Base-by-base conservation (phyloP, 306 rosid genomes). In the Cucurbita ficifolia region DNA sequence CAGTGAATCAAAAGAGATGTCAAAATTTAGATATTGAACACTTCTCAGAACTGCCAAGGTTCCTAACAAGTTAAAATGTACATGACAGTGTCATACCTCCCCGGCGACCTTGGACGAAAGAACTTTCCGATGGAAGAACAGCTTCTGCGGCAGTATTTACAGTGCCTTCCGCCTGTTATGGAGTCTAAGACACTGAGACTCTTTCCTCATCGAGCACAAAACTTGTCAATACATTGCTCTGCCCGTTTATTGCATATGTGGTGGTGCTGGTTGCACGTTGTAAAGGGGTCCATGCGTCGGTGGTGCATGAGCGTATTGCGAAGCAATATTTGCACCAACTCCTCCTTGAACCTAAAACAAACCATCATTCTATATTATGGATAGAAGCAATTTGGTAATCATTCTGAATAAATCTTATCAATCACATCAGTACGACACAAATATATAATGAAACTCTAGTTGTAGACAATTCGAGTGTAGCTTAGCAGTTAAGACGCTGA, bases 291-390 rank as follows among this genome's bases (percentile, higher is more conserved):
- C 73, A 13, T 45, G 73, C 17, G 19, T 13, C 12, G 55, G 19
- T 75, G 48, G 81, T 76, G 56, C 82, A 77, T 68, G 86, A 12
- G 72, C 82, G 72, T 79, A 77, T 14, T 79, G 90, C 70, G 84
- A 76, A 64, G 49, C 84, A 36, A 75, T 81, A 49, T 84, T 90
- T 75, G 67, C 82, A 55, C 76, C 86, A 10, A 18, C 40, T 67
- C 38, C 73, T 67, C 73, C 73, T 7, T 45, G 73, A 67, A 22
- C 38, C 73, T 67, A 55, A 45, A 46, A 67, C 18, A 67, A 33
- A 21, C 36, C 10, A 18, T 7, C 54, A 45, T 11, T 19, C 40
- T 13, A 43, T 46, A 45, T 22, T 67, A 67, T 67, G 72, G 38
- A 11, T 22, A 18, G 17, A n/a, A 21, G 40, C 21, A 38, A 39